phyloP scores from a whole-genome alignment of 164 flowering plant genomes.

The Tinospora cordifolia region DNA sequence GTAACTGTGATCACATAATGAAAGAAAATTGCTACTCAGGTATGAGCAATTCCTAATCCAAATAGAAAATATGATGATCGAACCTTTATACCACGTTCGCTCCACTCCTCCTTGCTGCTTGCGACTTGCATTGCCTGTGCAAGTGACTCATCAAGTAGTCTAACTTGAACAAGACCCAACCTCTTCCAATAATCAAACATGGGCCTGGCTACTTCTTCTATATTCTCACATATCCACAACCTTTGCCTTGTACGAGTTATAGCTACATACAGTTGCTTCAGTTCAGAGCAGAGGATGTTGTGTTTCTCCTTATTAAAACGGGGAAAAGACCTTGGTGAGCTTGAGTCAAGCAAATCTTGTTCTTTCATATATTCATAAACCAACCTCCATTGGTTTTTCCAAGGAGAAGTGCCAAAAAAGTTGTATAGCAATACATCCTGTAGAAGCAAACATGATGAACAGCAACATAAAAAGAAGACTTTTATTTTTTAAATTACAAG shows the following conservation, averaged over 20 bases:
- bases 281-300: conserved; percentile 62
- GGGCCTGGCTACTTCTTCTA: conserved; percentile 43
- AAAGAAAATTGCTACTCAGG: no score
- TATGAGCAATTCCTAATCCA: not conserved
- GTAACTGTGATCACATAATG: no score
- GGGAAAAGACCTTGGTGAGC: conserved; percentile 31
- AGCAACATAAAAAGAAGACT: not conserved
- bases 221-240: conserved; percentile 70
- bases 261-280: conserved; percentile 81
- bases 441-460: conserved; percentile 6
- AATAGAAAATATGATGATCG: not conserved
- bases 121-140: conserved; percentile 57
- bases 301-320: conserved; percentile 44
- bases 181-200: conserved; percentile 73
- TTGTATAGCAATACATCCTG: conserved; percentile 77
- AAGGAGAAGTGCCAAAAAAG: conserved; percentile 65
- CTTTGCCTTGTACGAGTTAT: conserved; percentile 80
- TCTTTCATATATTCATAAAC: conserved; percentile 59
- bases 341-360: conserved; percentile 31
- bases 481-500: not conserved
- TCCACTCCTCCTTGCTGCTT: conserved; percentile 72
- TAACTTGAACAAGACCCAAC: conserved; percentile 49
- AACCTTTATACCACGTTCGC: conserved; percentile 55
- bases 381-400: conserved; percentile 67
- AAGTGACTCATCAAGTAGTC: conserved; percentile 46